phyloP scores from a whole-genome alignment of 345 rosid genomes.

The Psidium friedrichsthalianum region DNA sequence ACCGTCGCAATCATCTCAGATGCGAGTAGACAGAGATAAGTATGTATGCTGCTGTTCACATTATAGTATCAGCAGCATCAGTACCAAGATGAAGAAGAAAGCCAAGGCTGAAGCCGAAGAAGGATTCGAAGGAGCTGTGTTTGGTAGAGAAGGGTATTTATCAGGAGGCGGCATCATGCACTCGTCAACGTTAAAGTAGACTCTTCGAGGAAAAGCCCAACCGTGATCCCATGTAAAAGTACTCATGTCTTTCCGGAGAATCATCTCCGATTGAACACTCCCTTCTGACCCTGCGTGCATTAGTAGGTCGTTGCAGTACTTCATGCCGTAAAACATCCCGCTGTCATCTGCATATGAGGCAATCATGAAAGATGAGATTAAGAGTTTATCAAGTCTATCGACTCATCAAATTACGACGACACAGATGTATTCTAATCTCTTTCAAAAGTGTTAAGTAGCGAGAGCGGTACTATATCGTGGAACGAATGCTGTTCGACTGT shows the following conservation, averaged over 20 bases:
- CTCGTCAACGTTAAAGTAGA: constrained; percentile 31
- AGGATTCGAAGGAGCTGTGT: neutral
- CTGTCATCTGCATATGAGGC: constrained; percentile 20
- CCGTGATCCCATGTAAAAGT: constrained; percentile 19
- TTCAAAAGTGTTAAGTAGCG: neutral
- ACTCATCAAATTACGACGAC: neutral
- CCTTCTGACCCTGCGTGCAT: constrained; percentile 24
- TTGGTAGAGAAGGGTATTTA: constrained; percentile 17
- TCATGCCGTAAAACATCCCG: constrained; percentile 26
- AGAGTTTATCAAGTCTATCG: neutral
- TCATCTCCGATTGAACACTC: constrained; percentile 26
- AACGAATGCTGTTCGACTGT: neutral
- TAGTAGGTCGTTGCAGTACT: constrained; percentile 17
- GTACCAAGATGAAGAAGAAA: neutral
- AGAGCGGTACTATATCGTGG: neutral
- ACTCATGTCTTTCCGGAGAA: constrained; percentile 15
- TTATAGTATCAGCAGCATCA: neutral
- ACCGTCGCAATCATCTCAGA: neutral
- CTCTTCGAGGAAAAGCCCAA: constrained; percentile 27
- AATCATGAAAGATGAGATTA: neutral
- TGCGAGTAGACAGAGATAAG: neutral
- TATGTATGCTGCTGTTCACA: neutral
- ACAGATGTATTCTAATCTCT: neutral
- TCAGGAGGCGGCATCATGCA: constrained; percentile 23
- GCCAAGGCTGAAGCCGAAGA: neutral